Evolutionary conservation across 2,329 filamentous ascomycete species (phyloP), one percentile per base, ranked within the genome.

Genomic region (Fusarium nelsonii): DNA sequence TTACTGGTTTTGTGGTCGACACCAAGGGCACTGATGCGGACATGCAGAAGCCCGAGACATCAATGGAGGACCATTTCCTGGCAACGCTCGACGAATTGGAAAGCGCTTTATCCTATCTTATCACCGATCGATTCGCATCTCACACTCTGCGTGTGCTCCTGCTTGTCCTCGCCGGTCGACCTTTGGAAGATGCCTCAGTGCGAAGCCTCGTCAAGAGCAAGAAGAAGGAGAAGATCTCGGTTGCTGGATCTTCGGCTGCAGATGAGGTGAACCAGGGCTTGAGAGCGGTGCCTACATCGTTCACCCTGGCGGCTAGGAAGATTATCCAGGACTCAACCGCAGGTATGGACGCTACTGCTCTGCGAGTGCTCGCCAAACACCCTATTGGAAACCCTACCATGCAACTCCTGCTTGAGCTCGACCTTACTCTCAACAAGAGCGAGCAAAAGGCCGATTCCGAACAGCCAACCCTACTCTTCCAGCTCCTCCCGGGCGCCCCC

Each of bases 351-450:
- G 87, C 91, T 3, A 92, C 91, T 5, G 92, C 93, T 73, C 85
- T 98, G 30, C 89, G 93, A 30, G 89, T 96, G 4, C 84, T 99
- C 58, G 93, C 95, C 2, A 94, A 90, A 20, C 95, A 98, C 75
- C 93, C 92, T 6, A 92, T 95, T 1, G 96, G 94, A 48, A 97
- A 97, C 74, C 96, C 96, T 0, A 92, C 94, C 1, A 84, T 99
- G n/a, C 96, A 98, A 77, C 86, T 98, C 2, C 84, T 99, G 32
- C 83, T 99, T 5, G 92, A 94, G 75, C 84, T 99, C 16, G 96
- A 99, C 75, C 87, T 98, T 48, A 87, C 89, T 0, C 84, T 92
- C 62, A 91, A 91, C 69, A 87, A 92, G 66, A 81, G 87, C 8
- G 87, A 77, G 26, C 61, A 75, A 43, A 70, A 79, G n/a, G 72